phyloP scores from a whole-genome alignment of 2,329 filamentous ascomycete species.

The Leptographium galeiforme region DNA sequence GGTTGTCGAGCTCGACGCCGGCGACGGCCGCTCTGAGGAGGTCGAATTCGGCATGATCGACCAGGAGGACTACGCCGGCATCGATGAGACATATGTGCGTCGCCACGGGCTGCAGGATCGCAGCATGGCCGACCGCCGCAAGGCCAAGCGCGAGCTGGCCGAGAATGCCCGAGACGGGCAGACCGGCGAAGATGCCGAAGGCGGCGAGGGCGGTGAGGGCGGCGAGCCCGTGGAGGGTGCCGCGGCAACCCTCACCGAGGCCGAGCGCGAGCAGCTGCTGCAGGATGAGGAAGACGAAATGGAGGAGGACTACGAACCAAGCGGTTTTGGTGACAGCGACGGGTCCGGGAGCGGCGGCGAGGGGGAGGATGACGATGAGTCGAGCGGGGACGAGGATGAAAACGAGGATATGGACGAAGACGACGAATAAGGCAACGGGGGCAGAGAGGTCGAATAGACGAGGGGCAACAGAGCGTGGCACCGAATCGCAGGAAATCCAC shows the following conservation, averaged over 20 bases:
- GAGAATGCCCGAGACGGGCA: constrained; percentile 41
- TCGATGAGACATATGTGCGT: constrained; percentile 49
- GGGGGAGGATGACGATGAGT: constrained; percentile 39
- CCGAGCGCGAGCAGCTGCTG: constrained; percentile 38
- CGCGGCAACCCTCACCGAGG: constrained; percentile 26
- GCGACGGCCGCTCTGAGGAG: constrained; percentile 39
- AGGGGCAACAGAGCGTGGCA: not conserved
- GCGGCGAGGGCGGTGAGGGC: constrained; percentile 19
- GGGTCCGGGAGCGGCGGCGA: constrained; percentile 38
- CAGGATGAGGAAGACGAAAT: constrained; percentile 50
- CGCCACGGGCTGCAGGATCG: constrained; percentile 49
- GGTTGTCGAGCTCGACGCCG: constrained; percentile 43
- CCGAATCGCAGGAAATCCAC: not conserved
- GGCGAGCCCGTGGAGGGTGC: constrained; percentile 22
- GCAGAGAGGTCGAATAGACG: not conserved
- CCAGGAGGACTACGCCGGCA: constrained; percentile 51
- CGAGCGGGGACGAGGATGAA: constrained; percentile 25
- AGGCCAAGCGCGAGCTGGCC: constrained; percentile 48
- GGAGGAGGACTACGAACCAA: constrained; percentile 54
- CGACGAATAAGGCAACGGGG: not conserved
- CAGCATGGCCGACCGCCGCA: constrained; percentile 55
- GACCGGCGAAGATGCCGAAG: constrained; percentile 22
- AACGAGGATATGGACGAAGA: constrained; percentile 17
- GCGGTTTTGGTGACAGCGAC: constrained; percentile 45
- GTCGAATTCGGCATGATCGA: constrained; percentile 58